phyloP scores from a whole-genome alignment of 148 eudicot species.

The Gaultheria prostrata region DNA sequence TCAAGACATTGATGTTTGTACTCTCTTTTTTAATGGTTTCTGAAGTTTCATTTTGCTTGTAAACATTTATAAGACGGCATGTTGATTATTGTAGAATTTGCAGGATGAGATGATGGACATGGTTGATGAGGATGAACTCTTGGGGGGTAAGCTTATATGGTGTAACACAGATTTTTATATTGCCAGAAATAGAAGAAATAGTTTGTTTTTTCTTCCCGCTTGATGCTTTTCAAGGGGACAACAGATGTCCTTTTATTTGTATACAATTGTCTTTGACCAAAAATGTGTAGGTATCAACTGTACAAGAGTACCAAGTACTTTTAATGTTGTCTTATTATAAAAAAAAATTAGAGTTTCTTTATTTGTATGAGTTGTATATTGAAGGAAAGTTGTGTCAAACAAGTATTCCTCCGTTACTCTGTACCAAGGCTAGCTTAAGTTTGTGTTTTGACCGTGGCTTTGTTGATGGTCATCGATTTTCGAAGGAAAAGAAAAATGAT shows the following conservation, averaged over 20 bases:
- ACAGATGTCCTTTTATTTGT: not conserved
- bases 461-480: not conserved
- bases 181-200: not conserved
- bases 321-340: not conserved
- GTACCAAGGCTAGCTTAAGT: not conserved
- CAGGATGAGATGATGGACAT: conserved; percentile 97
- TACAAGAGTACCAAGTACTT: not conserved
- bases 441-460: not conserved
- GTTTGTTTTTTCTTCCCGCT: not conserved
- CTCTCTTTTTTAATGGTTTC: not conserved
- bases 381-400: not conserved
- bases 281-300: not conserved
- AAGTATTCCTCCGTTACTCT: not conserved
- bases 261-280: not conserved
- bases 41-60: not conserved
- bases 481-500: not conserved
- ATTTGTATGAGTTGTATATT: not conserved
- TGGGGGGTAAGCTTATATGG: conserved; percentile 62
- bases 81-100: conserved; percentile 47
- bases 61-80: not conserved
- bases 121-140: conserved; percentile 86
- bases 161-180: not conserved
- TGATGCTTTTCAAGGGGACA: not conserved
- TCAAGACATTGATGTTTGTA: conserved; percentile 71
- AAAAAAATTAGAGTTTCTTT: not conserved